Percentiles rank a stretch among this genome's conserved stretches.
Conservation (phyloP, 306 rosid genomes). For the Vigna radiata region DNA sequence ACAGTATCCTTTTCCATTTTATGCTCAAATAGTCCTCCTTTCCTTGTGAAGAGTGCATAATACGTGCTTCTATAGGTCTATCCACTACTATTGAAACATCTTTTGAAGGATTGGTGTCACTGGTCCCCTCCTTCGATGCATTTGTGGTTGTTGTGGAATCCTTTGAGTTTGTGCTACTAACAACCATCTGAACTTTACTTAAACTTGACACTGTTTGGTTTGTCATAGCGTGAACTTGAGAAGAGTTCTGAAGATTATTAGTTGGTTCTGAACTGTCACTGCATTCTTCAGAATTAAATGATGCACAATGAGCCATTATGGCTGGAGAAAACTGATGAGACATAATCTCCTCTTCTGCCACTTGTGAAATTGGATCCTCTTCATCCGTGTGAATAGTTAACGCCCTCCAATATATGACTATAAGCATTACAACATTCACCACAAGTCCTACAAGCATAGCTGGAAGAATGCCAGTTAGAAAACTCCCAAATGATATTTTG, state of each 20-base stretch:
- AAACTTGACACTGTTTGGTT: slow-evolving; percentile 45
- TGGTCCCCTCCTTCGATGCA: slow-evolving; percentile 55
- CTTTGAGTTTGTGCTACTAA: slow-evolving; percentile 18
- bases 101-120: slow-evolving; percentile 46
- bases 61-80: slow-evolving; percentile 36
- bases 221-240: slow-evolving; percentile 51
- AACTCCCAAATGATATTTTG: slow-evolving; percentile 67
- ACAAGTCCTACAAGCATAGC: slow-evolving; percentile 75
- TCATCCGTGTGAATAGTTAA: slow-evolving; percentile 65
- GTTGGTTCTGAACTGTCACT: slow-evolving; percentile 45
- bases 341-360: slow-evolving; percentile 60
- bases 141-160: slow-evolving; percentile 50
- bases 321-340: slow-evolving; percentile 89
- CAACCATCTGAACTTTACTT: slow-evolving; percentile 54
- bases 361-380: slow-evolving; percentile 61
- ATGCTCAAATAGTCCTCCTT: slow-evolving; percentile 44
- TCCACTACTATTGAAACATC: slow-evolving; percentile 40
- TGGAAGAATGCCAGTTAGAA: slow-evolving; percentile 71
- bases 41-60: slow-evolving; percentile 42
- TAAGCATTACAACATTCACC: slow-evolving; percentile 65
- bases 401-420: slow-evolving; percentile 66
- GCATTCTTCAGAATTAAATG: slow-evolving; percentile 60
- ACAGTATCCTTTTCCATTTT: slow-evolving; percentile 59
- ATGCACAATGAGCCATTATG: slow-evolving; percentile 63
- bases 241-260: slow-evolving; percentile 48